These are phyloP conservation scores for Wickerhamomyces silvicola DNA, from an alignment of 805 yeast species.

Conservation along the genomic window DNA sequence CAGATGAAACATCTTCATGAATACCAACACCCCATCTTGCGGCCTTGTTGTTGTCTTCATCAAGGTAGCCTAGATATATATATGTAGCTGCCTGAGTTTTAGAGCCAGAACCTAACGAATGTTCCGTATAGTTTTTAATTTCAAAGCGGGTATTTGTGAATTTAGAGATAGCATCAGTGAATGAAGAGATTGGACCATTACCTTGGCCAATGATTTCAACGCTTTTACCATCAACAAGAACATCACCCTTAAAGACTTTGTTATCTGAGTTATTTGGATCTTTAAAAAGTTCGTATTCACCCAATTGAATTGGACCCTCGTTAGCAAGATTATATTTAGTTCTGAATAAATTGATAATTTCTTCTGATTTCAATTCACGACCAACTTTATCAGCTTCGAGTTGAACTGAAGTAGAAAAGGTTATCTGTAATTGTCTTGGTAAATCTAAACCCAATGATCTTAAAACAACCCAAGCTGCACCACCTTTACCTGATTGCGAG, in stretches of 20 bases:
- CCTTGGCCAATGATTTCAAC: constrained; percentile 49
- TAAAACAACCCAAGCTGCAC: constrained; percentile 77
- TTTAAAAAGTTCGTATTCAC: constrained; percentile 36
- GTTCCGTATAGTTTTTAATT: constrained; percentile 65
- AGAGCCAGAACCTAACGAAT: constrained; percentile 66
- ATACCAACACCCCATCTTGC: constrained; percentile 87
- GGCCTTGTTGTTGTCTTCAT: constrained; percentile 34
- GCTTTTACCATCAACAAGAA: constrained; percentile 28
- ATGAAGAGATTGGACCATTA: constrained; percentile 75
- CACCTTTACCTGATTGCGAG: constrained; percentile 86
- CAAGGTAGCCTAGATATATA: constrained; percentile 49
- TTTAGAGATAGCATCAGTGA: constrained; percentile 55
- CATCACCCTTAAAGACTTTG: constrained; percentile 36
- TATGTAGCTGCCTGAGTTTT: constrained; percentile 70
- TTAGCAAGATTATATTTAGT: constrained; percentile 46
- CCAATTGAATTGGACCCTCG: constrained; percentile 27
- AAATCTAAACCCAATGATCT: constrained; percentile 66
- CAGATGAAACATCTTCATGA: constrained; percentile 83
- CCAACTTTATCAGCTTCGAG: constrained; percentile 57
- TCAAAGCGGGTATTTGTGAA: constrained; percentile 48
- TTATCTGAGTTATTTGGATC: constrained; percentile 30
- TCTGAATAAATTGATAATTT: constrained; percentile 53
- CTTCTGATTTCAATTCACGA: constrained; percentile 62
- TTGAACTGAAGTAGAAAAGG: constrained; percentile 62
- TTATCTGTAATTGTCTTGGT: constrained; percentile 66